phyloP scores from a whole-genome alignment of 352 stramenopile species.

The Lagenidium sp. region DNA sequence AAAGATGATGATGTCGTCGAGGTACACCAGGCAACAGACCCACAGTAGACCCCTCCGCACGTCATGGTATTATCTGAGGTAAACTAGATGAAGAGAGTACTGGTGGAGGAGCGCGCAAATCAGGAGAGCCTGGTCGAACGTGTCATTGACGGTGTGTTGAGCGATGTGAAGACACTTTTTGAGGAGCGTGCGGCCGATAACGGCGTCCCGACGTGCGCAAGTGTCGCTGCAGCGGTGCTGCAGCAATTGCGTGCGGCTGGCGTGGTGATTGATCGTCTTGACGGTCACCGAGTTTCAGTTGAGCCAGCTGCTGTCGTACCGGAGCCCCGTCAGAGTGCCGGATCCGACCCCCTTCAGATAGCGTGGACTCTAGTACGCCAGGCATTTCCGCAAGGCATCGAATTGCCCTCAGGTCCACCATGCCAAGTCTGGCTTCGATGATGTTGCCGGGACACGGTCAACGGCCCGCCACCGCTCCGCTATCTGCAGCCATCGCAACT shows the following conservation, averaged over 20 bases:
- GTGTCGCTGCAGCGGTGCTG: not conserved
- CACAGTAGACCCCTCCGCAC: slow-evolving; percentile 2
- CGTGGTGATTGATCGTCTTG: not conserved
- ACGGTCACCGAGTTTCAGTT: not conserved
- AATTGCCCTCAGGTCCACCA: not conserved
- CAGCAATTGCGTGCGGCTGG: not conserved
- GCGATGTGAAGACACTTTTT: slow-evolving; percentile 1
- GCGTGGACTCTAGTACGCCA: not conserved
- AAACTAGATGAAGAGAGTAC: slow-evolving; percentile 1
- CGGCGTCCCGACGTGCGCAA: slow-evolving; percentile 1
- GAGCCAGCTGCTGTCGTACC: not conserved
- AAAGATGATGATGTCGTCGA: not conserved
- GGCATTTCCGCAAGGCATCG: not conserved
- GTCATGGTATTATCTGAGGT: not conserved
- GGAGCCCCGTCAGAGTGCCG: not conserved
- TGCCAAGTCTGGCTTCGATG: slow-evolving; percentile 3
- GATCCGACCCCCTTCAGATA: too few species aligned
- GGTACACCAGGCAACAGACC: not conserved
- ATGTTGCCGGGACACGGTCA: slow-evolving; percentile 1
- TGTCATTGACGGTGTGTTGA: slow-evolving; percentile 1
- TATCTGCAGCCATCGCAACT: slow-evolving; percentile 1
- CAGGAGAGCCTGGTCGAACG: not conserved
- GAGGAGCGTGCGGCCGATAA: slow-evolving; percentile 1
- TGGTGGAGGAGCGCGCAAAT: not conserved
- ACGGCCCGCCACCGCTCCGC: not conserved